Evolutionary conservation across 2,329 filamentous ascomycete genomes (phyloP).

Genomic region (Orbilia oligospora): DNA sequence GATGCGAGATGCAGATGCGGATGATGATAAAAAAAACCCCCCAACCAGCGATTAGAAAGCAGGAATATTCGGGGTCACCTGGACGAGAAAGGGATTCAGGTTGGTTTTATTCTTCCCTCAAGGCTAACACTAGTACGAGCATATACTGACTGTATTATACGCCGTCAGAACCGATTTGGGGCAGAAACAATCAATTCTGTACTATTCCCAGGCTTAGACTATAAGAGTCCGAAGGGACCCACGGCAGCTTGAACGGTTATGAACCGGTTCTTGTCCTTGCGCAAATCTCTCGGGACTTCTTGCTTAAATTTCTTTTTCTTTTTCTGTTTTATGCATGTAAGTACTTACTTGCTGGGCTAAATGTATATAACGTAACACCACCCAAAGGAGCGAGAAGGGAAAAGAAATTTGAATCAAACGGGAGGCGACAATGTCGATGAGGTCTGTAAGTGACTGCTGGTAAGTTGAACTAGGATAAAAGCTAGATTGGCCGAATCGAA

Average conservation of each 20-base stretch:
- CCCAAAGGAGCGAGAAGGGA: slow-evolving; percentile 45
- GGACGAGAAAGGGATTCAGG: slow-evolving; percentile 38
- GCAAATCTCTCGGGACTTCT: slow-evolving; percentile 50
- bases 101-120: slow-evolving; percentile 40
- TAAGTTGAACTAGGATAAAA: slow-evolving; percentile 33
- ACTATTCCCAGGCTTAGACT: slow-evolving; percentile 48
- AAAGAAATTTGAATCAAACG: slow-evolving; percentile 32
- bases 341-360: slow-evolving; percentile 22
- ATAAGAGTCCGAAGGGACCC: slow-evolving; percentile 35
- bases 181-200: slow-evolving; percentile 39
- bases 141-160: not conserved
- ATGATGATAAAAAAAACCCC: slow-evolving; percentile 39
- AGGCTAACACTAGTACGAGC: slow-evolving; percentile 3
- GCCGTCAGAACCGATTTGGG: slow-evolving; percentile 50
- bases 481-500: slow-evolving; percentile 26
- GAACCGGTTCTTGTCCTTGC: slow-evolving; percentile 50
- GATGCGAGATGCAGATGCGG: not conserved
- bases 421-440: slow-evolving; percentile 28
- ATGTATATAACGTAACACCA: slow-evolving; percentile 59
- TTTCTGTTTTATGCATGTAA: not conserved
- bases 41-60: slow-evolving; percentile 23
- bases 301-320: slow-evolving; percentile 3
- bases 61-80: slow-evolving; percentile 7
- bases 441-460: slow-evolving; percentile 15
- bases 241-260: slow-evolving; percentile 43